Conservation (phyloP, 192 early-diverging fungal genomes). For the Gamsiella multidivaricata region DNA sequence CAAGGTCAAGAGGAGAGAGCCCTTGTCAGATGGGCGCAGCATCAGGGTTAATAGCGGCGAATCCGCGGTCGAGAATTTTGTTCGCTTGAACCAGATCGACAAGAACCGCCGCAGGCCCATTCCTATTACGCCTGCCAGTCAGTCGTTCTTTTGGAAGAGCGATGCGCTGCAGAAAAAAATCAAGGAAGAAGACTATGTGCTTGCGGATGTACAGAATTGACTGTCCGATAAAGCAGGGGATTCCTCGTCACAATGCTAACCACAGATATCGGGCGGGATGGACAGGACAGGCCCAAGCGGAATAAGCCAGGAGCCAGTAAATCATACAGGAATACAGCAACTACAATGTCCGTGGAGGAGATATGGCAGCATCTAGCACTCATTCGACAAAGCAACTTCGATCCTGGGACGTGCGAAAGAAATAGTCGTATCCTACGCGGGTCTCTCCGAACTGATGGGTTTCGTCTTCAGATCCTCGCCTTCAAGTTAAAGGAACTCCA, state of each 20-base stretch:
- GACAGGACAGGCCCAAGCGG: background rate
- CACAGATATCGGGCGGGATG: background rate
- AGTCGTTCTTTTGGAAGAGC: slow-evolving; percentile 1
- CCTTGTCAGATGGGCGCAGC: background rate
- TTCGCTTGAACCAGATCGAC: background rate
- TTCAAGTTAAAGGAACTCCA: slow-evolving; percentile 25
- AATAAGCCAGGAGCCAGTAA: background rate
- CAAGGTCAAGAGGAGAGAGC: background rate
- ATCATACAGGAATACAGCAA: background rate
- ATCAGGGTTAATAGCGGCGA: background rate
- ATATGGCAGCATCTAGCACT: background rate
- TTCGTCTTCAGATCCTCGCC: slow-evolving; percentile 15
- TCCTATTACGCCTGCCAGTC: background rate
- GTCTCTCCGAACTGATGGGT: slow-evolving; percentile 18
- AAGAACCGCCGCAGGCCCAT: background rate
- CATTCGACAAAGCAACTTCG: background rate
- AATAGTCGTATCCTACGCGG: slow-evolving; percentile 6
- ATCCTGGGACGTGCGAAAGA: background rate
- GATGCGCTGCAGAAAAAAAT: background rate
- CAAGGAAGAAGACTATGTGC: background rate
- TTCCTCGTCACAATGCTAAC: background rate
- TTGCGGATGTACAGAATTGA: background rate
- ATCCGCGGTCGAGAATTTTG: background rate
- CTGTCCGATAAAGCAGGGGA: background rate
- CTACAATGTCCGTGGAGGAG: background rate